Conservation (phyloP, 2,329 filamentous ascomycete genomes). For the Bertia moriformis region DNA sequence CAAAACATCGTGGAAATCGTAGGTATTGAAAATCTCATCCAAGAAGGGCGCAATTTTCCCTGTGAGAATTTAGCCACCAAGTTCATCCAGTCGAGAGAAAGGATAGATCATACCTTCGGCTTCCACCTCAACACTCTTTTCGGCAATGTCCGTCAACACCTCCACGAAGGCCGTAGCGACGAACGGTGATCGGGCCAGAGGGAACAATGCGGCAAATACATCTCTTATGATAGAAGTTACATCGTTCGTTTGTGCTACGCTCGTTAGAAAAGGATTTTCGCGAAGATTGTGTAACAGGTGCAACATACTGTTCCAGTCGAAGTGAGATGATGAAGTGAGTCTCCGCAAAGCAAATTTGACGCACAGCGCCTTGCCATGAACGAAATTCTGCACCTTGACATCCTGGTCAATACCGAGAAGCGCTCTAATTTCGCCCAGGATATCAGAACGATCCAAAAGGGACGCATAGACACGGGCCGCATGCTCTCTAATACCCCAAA, state of each 20-base stretch:
- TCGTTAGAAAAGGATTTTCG: slow-evolving; percentile 2
- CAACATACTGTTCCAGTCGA: background rate
- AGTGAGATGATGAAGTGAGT: slow-evolving; percentile 13
- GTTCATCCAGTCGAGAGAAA: too few species aligned
- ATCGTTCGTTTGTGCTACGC: slow-evolving; percentile 12
- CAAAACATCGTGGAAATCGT: slow-evolving; percentile 12
- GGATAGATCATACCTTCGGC: background rate
- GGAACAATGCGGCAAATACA: slow-evolving; percentile 8
- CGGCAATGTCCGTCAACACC: background rate
- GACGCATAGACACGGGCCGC: slow-evolving; percentile 25
- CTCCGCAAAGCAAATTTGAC: slow-evolving; percentile 19
- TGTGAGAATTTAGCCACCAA: too few species aligned
- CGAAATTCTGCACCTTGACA: slow-evolving; percentile 14
- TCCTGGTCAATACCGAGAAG: slow-evolving; percentile 9
- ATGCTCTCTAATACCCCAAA: slow-evolving; percentile 28
- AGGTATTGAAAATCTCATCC: slow-evolving; percentile 9
- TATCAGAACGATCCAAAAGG: slow-evolving; percentile 14
- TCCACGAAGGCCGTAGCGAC: background rate
- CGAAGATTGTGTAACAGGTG: background rate
- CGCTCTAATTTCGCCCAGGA: slow-evolving; percentile 12
- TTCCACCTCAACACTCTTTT: background rate
- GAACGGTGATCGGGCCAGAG: background rate
- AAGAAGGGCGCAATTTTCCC: too few species aligned
- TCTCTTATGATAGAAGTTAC: slow-evolving; percentile 10
- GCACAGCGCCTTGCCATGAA: slow-evolving; percentile 23